phyloP scores from a whole-genome alignment of 106 monocot species.

The Allium fistulosum region DNA sequence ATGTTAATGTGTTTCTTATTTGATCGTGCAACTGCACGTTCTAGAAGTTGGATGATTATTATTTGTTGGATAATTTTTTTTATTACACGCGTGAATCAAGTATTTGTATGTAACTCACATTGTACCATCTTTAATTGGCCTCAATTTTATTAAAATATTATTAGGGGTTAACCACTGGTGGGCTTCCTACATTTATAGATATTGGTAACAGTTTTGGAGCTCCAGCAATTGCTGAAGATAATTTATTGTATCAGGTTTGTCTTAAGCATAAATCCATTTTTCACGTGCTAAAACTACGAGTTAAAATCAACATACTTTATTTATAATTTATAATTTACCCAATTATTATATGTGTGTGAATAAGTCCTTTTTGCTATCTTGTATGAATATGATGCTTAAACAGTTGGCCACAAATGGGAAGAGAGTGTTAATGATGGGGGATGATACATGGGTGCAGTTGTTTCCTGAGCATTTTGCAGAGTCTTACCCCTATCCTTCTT shows the following conservation, averaged over 20 bases:
- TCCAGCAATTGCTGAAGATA: constrained; percentile 93
- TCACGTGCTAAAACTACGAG: constrained; percentile 1
- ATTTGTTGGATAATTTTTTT: too few relatives aligned
- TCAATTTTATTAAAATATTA: constrained; percentile 2
- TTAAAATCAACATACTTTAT: not conserved
- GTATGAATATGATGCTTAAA: not conserved
- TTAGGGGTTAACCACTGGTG: constrained; percentile 87
- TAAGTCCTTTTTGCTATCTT: too few relatives aligned
- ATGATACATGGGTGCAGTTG: constrained; percentile 94
- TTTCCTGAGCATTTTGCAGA: constrained; percentile 76
- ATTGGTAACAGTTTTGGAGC: constrained; percentile 99
- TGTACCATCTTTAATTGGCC: not conserved
- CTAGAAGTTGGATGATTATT: too few relatives aligned
- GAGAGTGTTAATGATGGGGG: constrained; percentile 93
- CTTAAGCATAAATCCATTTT: not conserved
- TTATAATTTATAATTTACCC: too few relatives aligned
- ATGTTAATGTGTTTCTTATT: too few relatives aligned
- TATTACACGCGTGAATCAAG: too few relatives aligned
- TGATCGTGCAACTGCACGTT: too few relatives aligned
- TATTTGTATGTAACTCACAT: too few relatives aligned
- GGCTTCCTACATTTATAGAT: constrained; percentile 99
- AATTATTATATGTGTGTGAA: too few relatives aligned
- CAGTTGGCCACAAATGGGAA: constrained; percentile 85
- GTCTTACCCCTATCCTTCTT: constrained; percentile 89
- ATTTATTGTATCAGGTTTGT: constrained; percentile 85